phyloP scores from a whole-genome alignment of 768 basidiomycete species.

The Mycena capillaripes region DNA sequence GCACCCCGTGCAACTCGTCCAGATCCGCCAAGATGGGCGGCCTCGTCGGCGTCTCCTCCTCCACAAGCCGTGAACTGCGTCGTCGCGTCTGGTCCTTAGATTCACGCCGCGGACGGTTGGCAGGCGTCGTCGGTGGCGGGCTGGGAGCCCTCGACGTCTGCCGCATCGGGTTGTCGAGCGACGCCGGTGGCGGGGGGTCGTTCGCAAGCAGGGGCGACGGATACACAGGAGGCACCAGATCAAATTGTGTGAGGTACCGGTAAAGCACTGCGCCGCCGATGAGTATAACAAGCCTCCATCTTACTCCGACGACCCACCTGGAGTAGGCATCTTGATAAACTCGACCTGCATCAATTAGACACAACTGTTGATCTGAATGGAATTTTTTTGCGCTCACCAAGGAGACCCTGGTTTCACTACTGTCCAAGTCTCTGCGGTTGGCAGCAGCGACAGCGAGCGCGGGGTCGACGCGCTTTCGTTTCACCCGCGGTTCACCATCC shows the following conservation, averaged over 20 bases:
- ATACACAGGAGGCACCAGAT: slow-evolving; percentile 77
- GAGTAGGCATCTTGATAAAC: slow-evolving; percentile 77
- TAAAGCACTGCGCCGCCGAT: slow-evolving; percentile 59
- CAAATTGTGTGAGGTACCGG: slow-evolving; percentile 80
- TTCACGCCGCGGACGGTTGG: slow-evolving; percentile 82
- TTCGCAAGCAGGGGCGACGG: slow-evolving; percentile 77
- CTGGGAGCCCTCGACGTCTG: slow-evolving; percentile 65
- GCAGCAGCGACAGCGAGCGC: slow-evolving; percentile 40
- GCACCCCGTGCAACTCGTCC: slow-evolving; percentile 72
- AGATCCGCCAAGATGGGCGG: slow-evolving; percentile 80
- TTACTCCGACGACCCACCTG: slow-evolving; percentile 36
- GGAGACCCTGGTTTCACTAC: slow-evolving; percentile 57
- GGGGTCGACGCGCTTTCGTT: slow-evolving; percentile 70
- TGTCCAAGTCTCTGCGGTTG: slow-evolving; percentile 51
- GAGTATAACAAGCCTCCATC: background rate
- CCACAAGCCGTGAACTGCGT: slow-evolving; percentile 79
- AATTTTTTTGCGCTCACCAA: slow-evolving; percentile 56
- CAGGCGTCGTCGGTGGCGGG: slow-evolving; percentile 67
- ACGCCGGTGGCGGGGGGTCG: slow-evolving; percentile 79
- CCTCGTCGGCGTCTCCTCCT: slow-evolving; percentile 70
- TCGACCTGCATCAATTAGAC: slow-evolving; percentile 69
- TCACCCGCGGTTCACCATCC: slow-evolving; percentile 82
- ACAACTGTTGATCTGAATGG: background rate
- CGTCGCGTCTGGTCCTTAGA: slow-evolving; percentile 69
- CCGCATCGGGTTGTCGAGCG: slow-evolving; percentile 65